Evolutionary conservation across 1,139 yeast genomes (phyloP).

Genomic region (Pichia sp.): DNA sequence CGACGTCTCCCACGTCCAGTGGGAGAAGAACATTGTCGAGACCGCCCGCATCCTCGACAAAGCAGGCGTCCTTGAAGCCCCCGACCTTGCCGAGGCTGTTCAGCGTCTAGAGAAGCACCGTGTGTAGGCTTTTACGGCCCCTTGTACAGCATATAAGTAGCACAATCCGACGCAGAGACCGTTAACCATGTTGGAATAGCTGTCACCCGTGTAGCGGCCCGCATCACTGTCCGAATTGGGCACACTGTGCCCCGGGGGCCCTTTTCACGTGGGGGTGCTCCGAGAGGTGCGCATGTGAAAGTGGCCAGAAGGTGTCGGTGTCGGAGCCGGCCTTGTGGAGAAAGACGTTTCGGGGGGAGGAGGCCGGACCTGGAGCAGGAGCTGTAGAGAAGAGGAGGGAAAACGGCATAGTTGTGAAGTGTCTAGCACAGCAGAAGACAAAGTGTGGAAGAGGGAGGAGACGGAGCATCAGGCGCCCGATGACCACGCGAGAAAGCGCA

Average conservation of each 20-base stretch:
- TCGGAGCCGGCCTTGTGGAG: neutral
- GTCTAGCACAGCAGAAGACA: no score
- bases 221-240: no score
- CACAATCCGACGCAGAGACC: no score
- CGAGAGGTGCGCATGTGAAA: conserved; percentile 4
- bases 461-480: neutral
- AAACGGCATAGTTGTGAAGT: neutral
- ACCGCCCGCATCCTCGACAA: conserved; percentile 48
- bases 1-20: conserved; percentile 48
- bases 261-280: conserved; percentile 1
- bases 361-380: neutral
- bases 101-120: neutral
- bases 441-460: no score
- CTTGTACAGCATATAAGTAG: no score
- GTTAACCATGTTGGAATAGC: no score
- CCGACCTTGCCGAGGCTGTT: conserved; percentile 22
- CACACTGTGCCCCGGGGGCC: neutral
- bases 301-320: neutral
- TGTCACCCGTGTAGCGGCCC: no score
- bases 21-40: conserved; percentile 46
- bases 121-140: no score
- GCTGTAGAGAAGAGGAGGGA: no score
- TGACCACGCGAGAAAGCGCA: neutral
- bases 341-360: neutral
- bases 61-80: conserved; percentile 47